phyloP scores from a whole-genome alignment of 2,329 filamentous ascomycete genomes.

The Diplodia corticola region DNA sequence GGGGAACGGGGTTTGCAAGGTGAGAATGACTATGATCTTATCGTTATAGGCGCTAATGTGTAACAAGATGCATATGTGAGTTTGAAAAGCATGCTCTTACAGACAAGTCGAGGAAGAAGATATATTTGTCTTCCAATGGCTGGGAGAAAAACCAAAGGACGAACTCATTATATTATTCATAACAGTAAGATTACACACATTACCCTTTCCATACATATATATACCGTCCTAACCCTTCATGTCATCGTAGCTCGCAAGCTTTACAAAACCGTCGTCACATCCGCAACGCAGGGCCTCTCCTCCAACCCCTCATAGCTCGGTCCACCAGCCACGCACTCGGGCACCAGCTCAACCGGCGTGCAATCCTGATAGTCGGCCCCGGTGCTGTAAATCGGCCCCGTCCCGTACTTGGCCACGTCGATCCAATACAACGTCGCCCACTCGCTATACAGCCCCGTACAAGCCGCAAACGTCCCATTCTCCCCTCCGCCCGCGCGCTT shows the following conservation, averaged over 20 bases:
- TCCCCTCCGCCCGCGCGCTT: not conserved
- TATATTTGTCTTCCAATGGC: too few species aligned
- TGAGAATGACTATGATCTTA: too few species aligned
- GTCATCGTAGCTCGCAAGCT: not conserved
- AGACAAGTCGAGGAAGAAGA: too few species aligned
- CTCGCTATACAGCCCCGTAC: not conserved
- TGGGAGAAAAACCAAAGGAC: too few species aligned
- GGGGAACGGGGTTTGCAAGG: too few species aligned
- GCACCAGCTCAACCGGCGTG: not conserved
- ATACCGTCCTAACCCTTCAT: not conserved
- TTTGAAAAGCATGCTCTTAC: too few species aligned
- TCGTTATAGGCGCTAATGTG: too few species aligned
- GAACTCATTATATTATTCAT: too few species aligned
- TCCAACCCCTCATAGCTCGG: not conserved
- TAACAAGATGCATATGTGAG: too few species aligned
- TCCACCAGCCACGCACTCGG: not conserved
- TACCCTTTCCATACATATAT: too few species aligned
- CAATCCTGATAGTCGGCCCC: not conserved
- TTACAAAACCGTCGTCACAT: not conserved
- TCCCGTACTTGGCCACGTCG: not conserved
- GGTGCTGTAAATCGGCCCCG: not conserved
- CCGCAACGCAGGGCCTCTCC: not conserved
- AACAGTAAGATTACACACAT: too few species aligned
- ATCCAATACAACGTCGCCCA: not conserved
- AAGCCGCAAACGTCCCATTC: not conserved